A percentile compares a stretch with the other conserved stretches of the same genome.
phyloP scores from a whole-genome alignment of 108 stramenopile genomes.

The Aurantiochytrium sp. region DNA sequence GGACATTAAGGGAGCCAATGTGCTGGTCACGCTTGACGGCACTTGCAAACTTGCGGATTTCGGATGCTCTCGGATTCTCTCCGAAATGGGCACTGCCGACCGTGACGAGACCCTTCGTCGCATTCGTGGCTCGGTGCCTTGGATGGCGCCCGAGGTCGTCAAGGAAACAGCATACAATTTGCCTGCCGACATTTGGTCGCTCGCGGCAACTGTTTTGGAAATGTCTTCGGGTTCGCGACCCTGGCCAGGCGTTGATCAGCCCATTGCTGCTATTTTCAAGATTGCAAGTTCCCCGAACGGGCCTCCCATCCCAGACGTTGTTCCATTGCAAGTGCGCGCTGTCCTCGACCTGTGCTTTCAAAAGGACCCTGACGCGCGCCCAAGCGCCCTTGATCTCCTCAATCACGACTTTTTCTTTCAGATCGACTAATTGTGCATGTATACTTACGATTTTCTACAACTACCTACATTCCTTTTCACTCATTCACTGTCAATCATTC shows the following conservation, averaged over 20 bases:
- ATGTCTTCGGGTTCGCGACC: constrained; percentile 27
- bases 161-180: neutral
- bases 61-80: neutral
- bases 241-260: neutral
- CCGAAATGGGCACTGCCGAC: neutral
- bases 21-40: constrained; percentile 45
- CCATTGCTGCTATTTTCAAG: neutral
- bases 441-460: too few relatives aligned
- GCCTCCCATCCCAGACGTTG: neutral
- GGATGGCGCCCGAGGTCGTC: constrained; percentile 66
- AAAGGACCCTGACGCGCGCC: neutral
- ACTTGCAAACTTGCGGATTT: constrained; percentile 20
- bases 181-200: constrained; percentile 32
- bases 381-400: neutral
- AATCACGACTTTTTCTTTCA: neutral
- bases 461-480: too few relatives aligned
- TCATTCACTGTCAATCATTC: too few relatives aligned
- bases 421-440: too few relatives aligned
- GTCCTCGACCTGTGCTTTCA: neutral
- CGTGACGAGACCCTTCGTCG: constrained; percentile 30
- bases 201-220: constrained; percentile 30
- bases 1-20: constrained; percentile 59
- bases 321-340: neutral
- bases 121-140: constrained; percentile 46
- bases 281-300: neutral